Base-by-base conservation (phyloP, 805 yeast species). In the Starmerella apicola region DNA sequence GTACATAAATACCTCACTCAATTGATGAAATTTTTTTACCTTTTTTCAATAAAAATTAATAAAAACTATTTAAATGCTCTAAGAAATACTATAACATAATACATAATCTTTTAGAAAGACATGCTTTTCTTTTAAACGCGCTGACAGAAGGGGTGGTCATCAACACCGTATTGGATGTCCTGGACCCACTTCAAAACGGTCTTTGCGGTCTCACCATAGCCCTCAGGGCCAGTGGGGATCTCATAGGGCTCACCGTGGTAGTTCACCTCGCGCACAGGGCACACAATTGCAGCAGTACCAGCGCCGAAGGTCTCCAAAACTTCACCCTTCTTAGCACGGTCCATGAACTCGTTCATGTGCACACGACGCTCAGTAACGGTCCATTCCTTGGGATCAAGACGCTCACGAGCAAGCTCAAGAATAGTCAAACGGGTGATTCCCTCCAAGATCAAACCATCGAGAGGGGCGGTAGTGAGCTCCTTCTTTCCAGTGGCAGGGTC, bases 251-350 rank as follows among this genome's bases (percentile, higher is more conserved):
- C 63, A 36, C 79, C 93, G 44, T 71, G 68, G 76, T 76, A 91
- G 46, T 84, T 86, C 55, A 88, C 82, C 54, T 72, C 81, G 62
- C 80, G 76, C 57, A 88, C 85, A 51, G 97, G 97, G 23, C 94
- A 76, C 34, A 91, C 97, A 56, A 88, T 76, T 31, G 96, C 97
- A 45, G 98, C 97, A 42, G 98, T 88, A 56, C 98, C 98, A 15
- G 96, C 70, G 51, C 97, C 97, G 55, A 88, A 88, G 12, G 95
- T 95, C 68, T 91, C 98, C 5, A 88, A 72, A 53, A 88, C 70
- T 58, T 81, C 79, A 45, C 94, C 94, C 62, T 78, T 75, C 38
- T 64, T 68, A 34, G 95, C 79, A 52, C 75, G 76, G 54, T 82
- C 86, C 37, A 69, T 72, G 43, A 88, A 81, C 66, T 88, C 97